These are phyloP conservation scores for Ramularia endophylla DNA, from an alignment of 2,329 filamentous ascomycete genomes.

Conservation along the genomic window DNA sequence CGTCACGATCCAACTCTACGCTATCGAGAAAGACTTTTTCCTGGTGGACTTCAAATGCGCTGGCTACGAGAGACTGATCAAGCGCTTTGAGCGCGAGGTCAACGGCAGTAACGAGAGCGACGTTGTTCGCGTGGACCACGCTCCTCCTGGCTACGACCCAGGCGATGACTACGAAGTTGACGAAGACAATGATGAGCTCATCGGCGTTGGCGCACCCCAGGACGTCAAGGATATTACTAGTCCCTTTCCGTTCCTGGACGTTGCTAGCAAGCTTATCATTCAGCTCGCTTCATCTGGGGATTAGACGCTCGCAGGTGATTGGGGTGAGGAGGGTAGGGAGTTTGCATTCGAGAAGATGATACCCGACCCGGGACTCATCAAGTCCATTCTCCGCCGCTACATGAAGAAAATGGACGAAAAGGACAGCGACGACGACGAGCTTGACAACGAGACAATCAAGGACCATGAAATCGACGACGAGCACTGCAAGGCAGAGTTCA, in stretches of 20 bases:
- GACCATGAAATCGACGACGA: too few species aligned
- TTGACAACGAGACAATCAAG: too few species aligned
- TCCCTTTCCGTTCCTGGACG: conserved; percentile 92
- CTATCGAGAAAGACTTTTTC: conserved; percentile 86
- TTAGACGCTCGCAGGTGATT: conserved; percentile 5
- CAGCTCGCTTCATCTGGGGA: conserved; percentile 57
- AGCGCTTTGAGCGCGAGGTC: conserved; percentile 34
- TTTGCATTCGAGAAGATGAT: background rate
- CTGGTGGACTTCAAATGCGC: conserved; percentile 99
- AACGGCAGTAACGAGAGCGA: conserved; percentile 24
- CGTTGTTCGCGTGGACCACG: conserved; percentile 16
- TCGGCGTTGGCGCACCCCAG: conserved; percentile 45
- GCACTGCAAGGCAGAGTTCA: too few species aligned
- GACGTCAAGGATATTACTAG: conserved; percentile 95
- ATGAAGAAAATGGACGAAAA: too few species aligned
- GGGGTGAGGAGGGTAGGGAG: conserved; percentile 6
- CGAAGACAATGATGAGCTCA: conserved; percentile 36
- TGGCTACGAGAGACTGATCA: conserved; percentile 83
- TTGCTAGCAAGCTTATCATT: conserved; percentile 86
- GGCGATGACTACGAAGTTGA: conserved; percentile 26
- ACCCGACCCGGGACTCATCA: too few species aligned
- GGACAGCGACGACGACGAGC: too few species aligned
- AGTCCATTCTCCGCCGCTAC: too few species aligned
- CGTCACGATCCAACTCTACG: conserved; percentile 92
- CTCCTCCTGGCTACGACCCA: conserved; percentile 12